A percentile compares a stretch with the other conserved stretches of the same genome.
Evolutionary conservation across 2,329 filamentous ascomycete species (phyloP).

Genomic region (Gnomoniopsis sp.): DNA sequence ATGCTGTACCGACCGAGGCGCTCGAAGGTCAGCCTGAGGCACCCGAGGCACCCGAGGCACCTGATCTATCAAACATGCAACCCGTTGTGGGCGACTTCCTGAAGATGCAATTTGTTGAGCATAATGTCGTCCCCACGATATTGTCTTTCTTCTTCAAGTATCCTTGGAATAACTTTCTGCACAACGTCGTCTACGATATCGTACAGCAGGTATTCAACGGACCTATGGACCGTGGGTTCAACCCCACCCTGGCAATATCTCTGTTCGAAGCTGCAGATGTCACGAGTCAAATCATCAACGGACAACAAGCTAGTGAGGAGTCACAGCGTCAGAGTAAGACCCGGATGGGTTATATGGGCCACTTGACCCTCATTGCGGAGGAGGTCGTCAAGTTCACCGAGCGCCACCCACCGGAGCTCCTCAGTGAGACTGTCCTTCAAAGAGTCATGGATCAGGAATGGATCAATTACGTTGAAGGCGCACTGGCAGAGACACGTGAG

Average conservation of each 20-base stretch:
- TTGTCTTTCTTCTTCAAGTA: conserved; percentile 97
- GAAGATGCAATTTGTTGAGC: conserved; percentile 94
- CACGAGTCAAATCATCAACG: conserved; percentile 87
- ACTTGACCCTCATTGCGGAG: conserved; percentile 93
- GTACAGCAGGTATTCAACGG: conserved; percentile 99
- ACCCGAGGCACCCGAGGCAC: conserved; percentile 20
- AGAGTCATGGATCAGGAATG: conserved; percentile 86
- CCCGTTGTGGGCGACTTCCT: conserved; percentile 91
- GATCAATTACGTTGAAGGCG: conserved; percentile 93
- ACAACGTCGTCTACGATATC: conserved; percentile 98
- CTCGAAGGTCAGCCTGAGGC: too few relatives aligned
- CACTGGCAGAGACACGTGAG: conserved; percentile 88
- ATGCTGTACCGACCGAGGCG: conserved; percentile 27
- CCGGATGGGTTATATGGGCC: conserved; percentile 96
- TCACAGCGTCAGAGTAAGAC: conserved; percentile 82
- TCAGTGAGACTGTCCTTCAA: conserved; percentile 80
- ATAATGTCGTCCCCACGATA: conserved; percentile 92
- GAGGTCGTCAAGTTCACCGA: conserved; percentile 99
- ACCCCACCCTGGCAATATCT: conserved; percentile 83
- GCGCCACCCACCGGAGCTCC: conserved; percentile 80
- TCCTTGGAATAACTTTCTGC: conserved; percentile 98
- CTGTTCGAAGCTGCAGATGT: conserved; percentile 89
- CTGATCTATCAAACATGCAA: conserved; percentile 14
- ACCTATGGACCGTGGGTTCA: conserved; percentile 93
- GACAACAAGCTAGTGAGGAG: conserved; percentile 82